phyloP scores from a whole-genome alignment of 2,329 filamentous ascomycete genomes.

The Claviceps cyperi region DNA sequence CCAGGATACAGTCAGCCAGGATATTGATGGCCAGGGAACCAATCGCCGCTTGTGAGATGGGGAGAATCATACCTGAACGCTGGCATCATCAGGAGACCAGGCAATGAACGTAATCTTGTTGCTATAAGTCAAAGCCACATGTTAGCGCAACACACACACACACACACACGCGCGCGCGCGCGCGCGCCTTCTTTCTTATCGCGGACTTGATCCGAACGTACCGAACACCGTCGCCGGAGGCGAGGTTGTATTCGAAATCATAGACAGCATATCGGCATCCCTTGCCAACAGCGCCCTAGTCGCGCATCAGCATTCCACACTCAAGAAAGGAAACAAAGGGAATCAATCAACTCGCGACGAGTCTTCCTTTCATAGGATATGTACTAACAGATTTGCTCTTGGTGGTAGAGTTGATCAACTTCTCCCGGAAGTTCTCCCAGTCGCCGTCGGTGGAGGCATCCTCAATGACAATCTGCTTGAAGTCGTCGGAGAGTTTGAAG shows the following conservation, averaged over 20 bases:
- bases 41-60: background rate
- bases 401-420: conserved; percentile 57
- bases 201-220: conserved; percentile 18
- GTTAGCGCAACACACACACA: conserved; percentile 10
- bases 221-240: conserved; percentile 58
- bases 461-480: conserved; percentile 71
- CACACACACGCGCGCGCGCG: background rate
- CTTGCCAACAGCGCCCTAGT: conserved; percentile 43
- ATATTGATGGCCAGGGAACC: background rate
- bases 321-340: background rate
- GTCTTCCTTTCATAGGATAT: background rate
- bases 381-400: conserved; percentile 51
- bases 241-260: conserved; percentile 66
- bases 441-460: conserved; percentile 51
- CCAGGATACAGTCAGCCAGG: background rate
- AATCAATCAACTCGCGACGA: background rate
- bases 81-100: conserved; percentile 71
- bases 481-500: conserved; percentile 75
- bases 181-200: background rate
- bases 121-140: conserved; percentile 22
- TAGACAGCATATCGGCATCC: conserved; percentile 75
- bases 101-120: conserved; percentile 69
- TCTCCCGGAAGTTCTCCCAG: conserved; percentile 61
- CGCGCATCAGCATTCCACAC: background rate
- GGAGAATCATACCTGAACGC: conserved; percentile 49